These are phyloP conservation scores for Alternaria consortialis DNA, from an alignment of 2,329 filamentous ascomycete genomes.

Conservation along the genomic window DNA sequence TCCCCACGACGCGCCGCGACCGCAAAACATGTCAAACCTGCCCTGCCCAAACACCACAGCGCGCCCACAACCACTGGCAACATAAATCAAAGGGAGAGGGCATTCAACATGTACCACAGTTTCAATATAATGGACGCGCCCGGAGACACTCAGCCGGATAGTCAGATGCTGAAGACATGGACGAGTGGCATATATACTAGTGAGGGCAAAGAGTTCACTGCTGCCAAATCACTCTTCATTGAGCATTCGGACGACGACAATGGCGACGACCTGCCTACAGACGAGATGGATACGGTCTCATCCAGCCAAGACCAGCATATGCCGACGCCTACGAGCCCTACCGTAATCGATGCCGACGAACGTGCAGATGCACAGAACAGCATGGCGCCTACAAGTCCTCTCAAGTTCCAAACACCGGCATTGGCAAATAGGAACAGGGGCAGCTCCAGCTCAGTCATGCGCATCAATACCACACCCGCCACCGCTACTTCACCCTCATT, in stretches of 20 bases:
- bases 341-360: conserved; percentile 39
- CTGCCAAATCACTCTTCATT: conserved; percentile 31
- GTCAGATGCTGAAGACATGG: conserved; percentile 56
- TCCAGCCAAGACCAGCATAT: conserved; percentile 42
- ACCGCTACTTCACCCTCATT: conserved; percentile 48
- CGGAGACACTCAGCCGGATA: conserved; percentile 59
- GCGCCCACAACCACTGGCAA: conserved; percentile 39
- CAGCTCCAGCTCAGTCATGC: conserved; percentile 50
- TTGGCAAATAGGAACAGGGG: conserved; percentile 52
- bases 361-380: conserved; percentile 25
- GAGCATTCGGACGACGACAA: conserved; percentile 27
- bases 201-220: conserved; percentile 15
- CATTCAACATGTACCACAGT: conserved; percentile 44
- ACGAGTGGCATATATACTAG: conserved; percentile 40
- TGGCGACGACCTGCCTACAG: conserved; percentile 27
- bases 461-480: conserved; percentile 54
- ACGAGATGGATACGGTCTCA: conserved; percentile 28
- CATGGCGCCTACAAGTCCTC: conserved; percentile 40
- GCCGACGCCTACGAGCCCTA: conserved; percentile 41
- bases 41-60: conserved; percentile 40
- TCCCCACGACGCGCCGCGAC: conserved; percentile 42
- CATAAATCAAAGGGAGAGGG: conserved; percentile 27
- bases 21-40: conserved; percentile 43
- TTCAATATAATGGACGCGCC: conserved; percentile 51
- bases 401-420: conserved; percentile 55